Evolutionary conservation across 23 red algal genomes (phyloP).

Genomic region (Gracilariopsis chorda): DNA sequence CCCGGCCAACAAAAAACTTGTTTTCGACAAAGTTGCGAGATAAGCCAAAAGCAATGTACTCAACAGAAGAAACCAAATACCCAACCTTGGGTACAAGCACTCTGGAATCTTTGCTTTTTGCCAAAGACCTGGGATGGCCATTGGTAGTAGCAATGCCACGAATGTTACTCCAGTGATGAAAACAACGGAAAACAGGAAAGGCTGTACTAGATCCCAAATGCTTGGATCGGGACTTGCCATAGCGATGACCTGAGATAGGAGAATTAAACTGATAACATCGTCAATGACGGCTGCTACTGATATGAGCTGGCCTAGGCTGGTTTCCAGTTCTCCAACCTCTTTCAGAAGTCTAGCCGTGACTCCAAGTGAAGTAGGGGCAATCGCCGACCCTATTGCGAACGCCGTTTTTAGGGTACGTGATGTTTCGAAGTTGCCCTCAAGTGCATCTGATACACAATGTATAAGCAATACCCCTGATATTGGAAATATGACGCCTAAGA

Average conservation of each 20-base stretch:
- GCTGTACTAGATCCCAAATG: slow-evolving; percentile 15
- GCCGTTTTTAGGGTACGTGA: slow-evolving; percentile 11
- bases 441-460: background rate
- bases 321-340: slow-evolving; percentile 37
- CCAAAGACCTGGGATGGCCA: background rate
- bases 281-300: slow-evolving; percentile 66
- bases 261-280: slow-evolving; percentile 62
- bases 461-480: slow-evolving; percentile 19
- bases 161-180: slow-evolving; percentile 14
- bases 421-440: background rate
- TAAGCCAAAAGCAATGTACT: background rate
- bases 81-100: background rate
- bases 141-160: slow-evolving; percentile 14
- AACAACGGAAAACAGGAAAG: slow-evolving; percentile 22
- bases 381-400: slow-evolving; percentile 43
- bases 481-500: slow-evolving; percentile 53
- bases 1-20: slow-evolving; percentile 51
- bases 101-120: background rate
- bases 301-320: slow-evolving; percentile 47
- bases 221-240: slow-evolving; percentile 1
- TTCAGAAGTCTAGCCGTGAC: slow-evolving; percentile 50
- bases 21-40: slow-evolving; percentile 25
- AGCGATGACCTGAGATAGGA: slow-evolving; percentile 46
- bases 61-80: slow-evolving; percentile 26
- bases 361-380: slow-evolving; percentile 67